Base-by-base conservation (phyloP, 2,329 filamentous ascomycete species). In the Achaetomium macrosporum region DNA sequence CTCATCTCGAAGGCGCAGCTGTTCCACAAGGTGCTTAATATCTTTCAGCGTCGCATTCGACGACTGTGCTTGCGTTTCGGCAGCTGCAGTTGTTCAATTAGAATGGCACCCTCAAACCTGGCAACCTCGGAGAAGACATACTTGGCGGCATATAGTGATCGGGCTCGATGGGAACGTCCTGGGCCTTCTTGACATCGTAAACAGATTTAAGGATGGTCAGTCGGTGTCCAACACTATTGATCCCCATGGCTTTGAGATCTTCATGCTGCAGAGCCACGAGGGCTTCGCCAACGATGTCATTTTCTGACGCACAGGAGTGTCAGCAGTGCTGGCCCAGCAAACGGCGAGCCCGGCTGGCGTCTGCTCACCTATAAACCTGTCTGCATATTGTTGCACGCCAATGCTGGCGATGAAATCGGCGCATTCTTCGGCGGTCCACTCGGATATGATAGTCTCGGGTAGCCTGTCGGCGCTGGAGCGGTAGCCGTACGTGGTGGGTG, bases 121-220 rank as follows among this genome's bases (percentile, higher is more conserved):
- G 33, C 17, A 17, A 41, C 30, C 25, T 47, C 37, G 37, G 43
- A 59, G 46, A 39, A 30, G 48, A 76, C 87, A 64, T 84, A 96
- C 91, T 93, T 47, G 93, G 76, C 36, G 93, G 93, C 47, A 96
- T 81, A 68, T 96, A 99, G 69, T 97, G 89, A 64, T 96, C 92
- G 57, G 86, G 85, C 66, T 97, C 92, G 63, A 96, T 81, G 15
- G 89, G 87, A 55, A 97, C 82, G 63, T 95, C 90, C 66, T 96
- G 91, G 59, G 90, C 90, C 68, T 92, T 86, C 74, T 99, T 99
- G 65, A 93, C 85, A 66, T 97, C 91, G 72, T 96, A 97, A 50
- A 97, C 90, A 64, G 85, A 91, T 73, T 96, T 97, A 54, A 99
- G 78, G 53, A 99, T 95, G 19, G 90, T 95, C 63, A 99, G 77